Evolutionary conservation across 225 moss, liverwort and hornwort genomes (phyloP).

Genomic region (Marchantia paleacea): DNA sequence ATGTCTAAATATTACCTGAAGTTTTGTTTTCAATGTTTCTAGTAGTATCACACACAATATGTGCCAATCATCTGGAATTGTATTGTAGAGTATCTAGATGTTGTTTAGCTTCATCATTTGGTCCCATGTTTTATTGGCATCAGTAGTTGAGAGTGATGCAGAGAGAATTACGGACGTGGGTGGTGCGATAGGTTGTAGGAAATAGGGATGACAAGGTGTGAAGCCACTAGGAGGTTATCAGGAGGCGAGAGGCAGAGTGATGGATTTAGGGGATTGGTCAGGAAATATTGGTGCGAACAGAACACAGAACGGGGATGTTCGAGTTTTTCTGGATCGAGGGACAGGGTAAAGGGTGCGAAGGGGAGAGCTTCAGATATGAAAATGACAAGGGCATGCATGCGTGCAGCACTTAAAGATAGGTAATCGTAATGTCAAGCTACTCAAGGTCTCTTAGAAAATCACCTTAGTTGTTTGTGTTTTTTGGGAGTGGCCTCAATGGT

Average conservation of each 20-base stretch:
- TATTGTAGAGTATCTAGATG: no score
- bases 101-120: no score
- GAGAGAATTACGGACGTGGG: no score
- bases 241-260: not conserved
- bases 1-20: no score
- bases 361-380: not conserved
- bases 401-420: slow-evolving; percentile 2
- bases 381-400: slow-evolving; percentile 8
- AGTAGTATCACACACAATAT: no score
- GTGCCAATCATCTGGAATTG: no score
- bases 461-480: not conserved
- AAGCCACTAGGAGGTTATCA: no score
- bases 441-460: not conserved
- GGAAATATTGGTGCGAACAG: not conserved
- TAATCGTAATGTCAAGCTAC: not conserved
- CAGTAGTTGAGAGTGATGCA: no score
- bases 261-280: not conserved
- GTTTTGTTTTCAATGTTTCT: no score
- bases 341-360: slow-evolving; percentile 10
- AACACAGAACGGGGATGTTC: not conserved
- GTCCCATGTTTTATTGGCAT: no score
- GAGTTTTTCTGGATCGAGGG: slow-evolving; percentile 9
- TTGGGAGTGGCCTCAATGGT: not conserved
- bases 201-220: no score
- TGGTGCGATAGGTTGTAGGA: no score